Evolutionary conservation across 208 protist genomes (phyloP).

Genomic region (Trichomonas gallinae): DNA sequence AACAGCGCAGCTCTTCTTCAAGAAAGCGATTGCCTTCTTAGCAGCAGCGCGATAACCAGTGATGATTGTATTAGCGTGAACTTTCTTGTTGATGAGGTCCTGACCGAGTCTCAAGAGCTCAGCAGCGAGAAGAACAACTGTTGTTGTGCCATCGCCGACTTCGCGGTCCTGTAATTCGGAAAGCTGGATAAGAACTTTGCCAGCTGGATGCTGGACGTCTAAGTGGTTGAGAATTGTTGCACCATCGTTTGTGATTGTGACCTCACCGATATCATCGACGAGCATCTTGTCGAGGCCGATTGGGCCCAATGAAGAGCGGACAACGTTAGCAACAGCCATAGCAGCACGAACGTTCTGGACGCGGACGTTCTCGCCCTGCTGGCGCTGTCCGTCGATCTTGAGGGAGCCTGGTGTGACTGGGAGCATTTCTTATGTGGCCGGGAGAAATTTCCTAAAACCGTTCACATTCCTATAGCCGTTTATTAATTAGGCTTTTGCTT

Average conservation of each 20-base stretch:
- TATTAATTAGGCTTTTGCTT: no score
- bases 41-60: background rate
- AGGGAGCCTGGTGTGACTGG: background rate
- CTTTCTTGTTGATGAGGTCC: background rate
- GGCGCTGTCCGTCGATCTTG: constrained; percentile 62
- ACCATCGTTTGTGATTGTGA: constrained; percentile 98
- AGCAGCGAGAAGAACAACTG: constrained; percentile 95
- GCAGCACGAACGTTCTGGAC: constrained; percentile 74
- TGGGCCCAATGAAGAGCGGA: constrained; percentile 96
- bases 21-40: background rate
- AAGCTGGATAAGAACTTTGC: constrained; percentile 86
- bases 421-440: background rate
- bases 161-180: constrained; percentile 96
- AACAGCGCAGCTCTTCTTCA: background rate
- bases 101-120: constrained; percentile 67
- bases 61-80: constrained; percentile 15
- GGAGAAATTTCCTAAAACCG: no score
- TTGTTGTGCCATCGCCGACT: constrained; percentile 94
- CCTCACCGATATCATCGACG: constrained; percentile 96
- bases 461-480: no score
- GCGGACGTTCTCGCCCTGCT: constrained; percentile 75
- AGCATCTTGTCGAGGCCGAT: constrained; percentile 99
- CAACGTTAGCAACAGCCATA: constrained; percentile 90
- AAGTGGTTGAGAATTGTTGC: constrained; percentile 75
- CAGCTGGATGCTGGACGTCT: constrained; percentile 57